These are phyloP conservation scores for Xylariaceae sp. DNA, from an alignment of 2,329 filamentous ascomycete species.

Conservation along the genomic window DNA sequence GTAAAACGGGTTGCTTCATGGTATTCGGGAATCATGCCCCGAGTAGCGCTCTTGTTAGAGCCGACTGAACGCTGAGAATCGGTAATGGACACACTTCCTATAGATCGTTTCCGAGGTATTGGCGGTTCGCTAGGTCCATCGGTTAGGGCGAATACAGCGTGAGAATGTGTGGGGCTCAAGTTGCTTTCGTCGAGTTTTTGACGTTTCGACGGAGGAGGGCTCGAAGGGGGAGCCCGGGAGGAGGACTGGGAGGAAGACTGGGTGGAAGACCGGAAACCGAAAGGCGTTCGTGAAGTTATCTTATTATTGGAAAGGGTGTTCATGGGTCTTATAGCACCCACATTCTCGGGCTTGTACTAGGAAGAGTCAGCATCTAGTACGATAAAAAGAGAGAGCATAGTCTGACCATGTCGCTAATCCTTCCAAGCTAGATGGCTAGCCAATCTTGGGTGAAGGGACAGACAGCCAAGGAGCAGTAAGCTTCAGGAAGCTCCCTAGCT, in stretches of 20 bases:
- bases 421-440: slow-evolving; percentile 1
- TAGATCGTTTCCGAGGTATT: slow-evolving; percentile 31
- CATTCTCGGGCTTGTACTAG: slow-evolving; percentile 21
- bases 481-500: background rate
- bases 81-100: slow-evolving; percentile 27
- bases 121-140: background rate
- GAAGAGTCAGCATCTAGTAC: slow-evolving; percentile 3
- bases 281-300: slow-evolving; percentile 4
- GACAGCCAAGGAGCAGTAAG: background rate
- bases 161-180: slow-evolving; percentile 17
- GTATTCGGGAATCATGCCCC: slow-evolving; percentile 24
- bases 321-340: slow-evolving; percentile 28
- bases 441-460: slow-evolving; percentile 4
- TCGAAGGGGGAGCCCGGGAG: slow-evolving; percentile 8
- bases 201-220: slow-evolving; percentile 32
- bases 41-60: slow-evolving; percentile 23
- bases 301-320: slow-evolving; percentile 35
- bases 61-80: slow-evolving; percentile 31
- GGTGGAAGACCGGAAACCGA: slow-evolving; percentile 6
- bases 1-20: slow-evolving; percentile 7
- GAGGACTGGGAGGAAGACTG: background rate
- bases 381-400: background rate
- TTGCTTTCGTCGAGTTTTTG: slow-evolving; percentile 26
- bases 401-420: slow-evolving; percentile 29
- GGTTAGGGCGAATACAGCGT: slow-evolving; percentile 19